Base-by-base conservation (phyloP, 768 basidiomycete species). In the Tephrocybe rancida region DNA sequence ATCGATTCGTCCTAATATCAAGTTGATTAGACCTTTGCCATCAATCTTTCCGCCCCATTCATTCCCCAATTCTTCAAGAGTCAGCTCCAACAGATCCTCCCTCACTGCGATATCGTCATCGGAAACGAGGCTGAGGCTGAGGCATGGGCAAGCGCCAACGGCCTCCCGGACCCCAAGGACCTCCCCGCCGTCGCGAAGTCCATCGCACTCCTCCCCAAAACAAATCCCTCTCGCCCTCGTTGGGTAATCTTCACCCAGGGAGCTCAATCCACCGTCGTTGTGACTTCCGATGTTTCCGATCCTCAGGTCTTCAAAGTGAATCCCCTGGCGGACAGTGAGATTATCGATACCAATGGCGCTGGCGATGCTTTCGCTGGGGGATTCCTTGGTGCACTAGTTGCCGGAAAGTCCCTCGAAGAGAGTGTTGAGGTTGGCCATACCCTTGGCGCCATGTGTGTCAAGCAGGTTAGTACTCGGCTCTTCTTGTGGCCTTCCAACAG, bases 281-380 rank as follows among this genome's bases (percentile, higher is more conserved):
- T 94, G 25, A 76, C 81, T 11, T 79, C 85, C 6, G 74, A 72
- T 38, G 76, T 81, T 11, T 74, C 80, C 2, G 81, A 84, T 44
- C 76, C 81, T 30, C 84, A 85, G 72, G 62, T 74, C 14, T 88
- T 76, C 70, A 52, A 74, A 3, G 92, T 96, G 45, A 66, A 74
- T 48, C 73, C 78, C 34, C 73, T 96, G 54, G 61, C 65, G 42
- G 77, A 80, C 49, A 79, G 75, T 35, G 63, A 86, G 69, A 95
- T 97, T 60, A 88, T 97, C 54, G 97, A 99, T 69, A 98, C 97
- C 44, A 99, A 99, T 71, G 97, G 92, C 47, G 97, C 97, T 19
- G 97, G 97, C 38, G 96, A 99, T 68, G 93, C 92, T 38, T 98
- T 99, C 63, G 94, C 95, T 22, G 97, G 96, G 53, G 97, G 92